Evolutionary conservation across 139 green algal genomes (phyloP).

Genomic region (Pleodorina starrii): DNA sequence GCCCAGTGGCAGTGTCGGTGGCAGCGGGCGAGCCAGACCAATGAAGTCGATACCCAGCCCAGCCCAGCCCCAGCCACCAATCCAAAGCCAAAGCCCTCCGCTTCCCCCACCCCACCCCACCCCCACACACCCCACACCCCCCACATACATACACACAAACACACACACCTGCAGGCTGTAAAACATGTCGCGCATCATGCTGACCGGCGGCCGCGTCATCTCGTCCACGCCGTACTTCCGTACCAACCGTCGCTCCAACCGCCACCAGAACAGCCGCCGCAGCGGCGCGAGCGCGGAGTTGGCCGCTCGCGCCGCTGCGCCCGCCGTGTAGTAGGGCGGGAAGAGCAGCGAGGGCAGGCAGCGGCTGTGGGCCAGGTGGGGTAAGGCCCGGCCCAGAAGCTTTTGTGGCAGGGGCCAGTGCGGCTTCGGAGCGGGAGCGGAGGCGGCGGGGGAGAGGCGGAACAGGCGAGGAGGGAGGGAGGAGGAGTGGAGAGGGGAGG

Average conservation of each 20-base stretch:
- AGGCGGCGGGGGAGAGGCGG: background rate
- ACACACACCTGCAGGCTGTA: slow-evolving; percentile 42
- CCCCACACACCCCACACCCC: background rate
- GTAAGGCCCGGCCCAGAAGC: slow-evolving; percentile 5
- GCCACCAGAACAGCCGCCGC: slow-evolving; percentile 46
- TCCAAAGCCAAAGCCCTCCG: too few relatives aligned
- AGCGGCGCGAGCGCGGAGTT: slow-evolving; percentile 13
- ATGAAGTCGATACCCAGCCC: too few relatives aligned
- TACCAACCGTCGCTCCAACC: slow-evolving; percentile 29
- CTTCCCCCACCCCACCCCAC: background rate
- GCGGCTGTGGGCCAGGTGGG: slow-evolving; percentile 17
- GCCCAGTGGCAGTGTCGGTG: too few relatives aligned
- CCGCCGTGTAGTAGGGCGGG: slow-evolving; percentile 40
- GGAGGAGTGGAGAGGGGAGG: background rate
- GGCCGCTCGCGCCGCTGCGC: background rate
- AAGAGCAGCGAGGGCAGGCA: slow-evolving; percentile 30
- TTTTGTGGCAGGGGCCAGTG: slow-evolving; percentile 33
- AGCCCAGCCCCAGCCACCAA: too few relatives aligned
- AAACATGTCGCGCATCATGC: slow-evolving; percentile 30
- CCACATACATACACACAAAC: too few relatives aligned
- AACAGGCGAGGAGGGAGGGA: too few relatives aligned
- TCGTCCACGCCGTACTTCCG: slow-evolving; percentile 1
- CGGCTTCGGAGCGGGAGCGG: background rate
- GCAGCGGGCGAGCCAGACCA: too few relatives aligned
- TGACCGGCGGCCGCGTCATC: slow-evolving; percentile 10